These are phyloP conservation scores for Acarospora socialis DNA, from an alignment of 2,329 filamentous ascomycete species.

Conservation along the genomic window DNA sequence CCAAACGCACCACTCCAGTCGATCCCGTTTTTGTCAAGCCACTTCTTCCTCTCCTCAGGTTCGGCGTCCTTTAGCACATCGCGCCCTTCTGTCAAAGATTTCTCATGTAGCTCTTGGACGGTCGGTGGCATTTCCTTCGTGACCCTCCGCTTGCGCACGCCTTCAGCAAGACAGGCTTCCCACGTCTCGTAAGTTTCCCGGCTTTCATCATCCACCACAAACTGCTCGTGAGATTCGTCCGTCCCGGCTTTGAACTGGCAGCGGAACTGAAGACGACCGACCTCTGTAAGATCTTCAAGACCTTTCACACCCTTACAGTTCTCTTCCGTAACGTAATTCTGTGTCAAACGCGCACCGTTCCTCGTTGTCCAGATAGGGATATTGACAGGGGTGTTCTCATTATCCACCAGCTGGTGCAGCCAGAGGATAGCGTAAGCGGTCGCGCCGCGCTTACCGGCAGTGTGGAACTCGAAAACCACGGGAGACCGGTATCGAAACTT, in stretches of 20 bases:
- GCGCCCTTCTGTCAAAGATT: slow-evolving; percentile 63
- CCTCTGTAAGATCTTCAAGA: slow-evolving; percentile 58
- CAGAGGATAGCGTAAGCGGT: slow-evolving; percentile 70
- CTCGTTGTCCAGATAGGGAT: slow-evolving; percentile 84
- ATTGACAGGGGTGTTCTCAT: slow-evolving; percentile 61
- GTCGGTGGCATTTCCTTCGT: slow-evolving; percentile 56
- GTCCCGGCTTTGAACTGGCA: slow-evolving; percentile 81
- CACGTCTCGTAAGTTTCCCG: slow-evolving; percentile 90
- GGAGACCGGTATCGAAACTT: slow-evolving; percentile 83
- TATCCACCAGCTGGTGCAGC: slow-evolving; percentile 73
- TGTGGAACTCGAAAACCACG: slow-evolving; percentile 74
- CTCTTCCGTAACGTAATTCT: slow-evolving; percentile 80
- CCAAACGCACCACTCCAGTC: slow-evolving; percentile 85
- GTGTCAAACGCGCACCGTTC: slow-evolving; percentile 59
- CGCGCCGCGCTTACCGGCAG: slow-evolving; percentile 51
- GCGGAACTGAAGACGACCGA: slow-evolving; percentile 68
- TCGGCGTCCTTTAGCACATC: slow-evolving; percentile 63
- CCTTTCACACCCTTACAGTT: slow-evolving; percentile 55
- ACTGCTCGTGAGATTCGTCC: slow-evolving; percentile 69
- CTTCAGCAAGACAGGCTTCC: slow-evolving; percentile 83
- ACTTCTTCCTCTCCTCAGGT: slow-evolving; percentile 52
- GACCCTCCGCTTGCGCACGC: slow-evolving; percentile 60
- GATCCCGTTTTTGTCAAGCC: slow-evolving; percentile 64
- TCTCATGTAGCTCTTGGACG: slow-evolving; percentile 64
- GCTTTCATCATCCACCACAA: slow-evolving; percentile 74